phyloP scores from a whole-genome alignment of 148 eudicot species.

The Rhododendron griersonianum region DNA sequence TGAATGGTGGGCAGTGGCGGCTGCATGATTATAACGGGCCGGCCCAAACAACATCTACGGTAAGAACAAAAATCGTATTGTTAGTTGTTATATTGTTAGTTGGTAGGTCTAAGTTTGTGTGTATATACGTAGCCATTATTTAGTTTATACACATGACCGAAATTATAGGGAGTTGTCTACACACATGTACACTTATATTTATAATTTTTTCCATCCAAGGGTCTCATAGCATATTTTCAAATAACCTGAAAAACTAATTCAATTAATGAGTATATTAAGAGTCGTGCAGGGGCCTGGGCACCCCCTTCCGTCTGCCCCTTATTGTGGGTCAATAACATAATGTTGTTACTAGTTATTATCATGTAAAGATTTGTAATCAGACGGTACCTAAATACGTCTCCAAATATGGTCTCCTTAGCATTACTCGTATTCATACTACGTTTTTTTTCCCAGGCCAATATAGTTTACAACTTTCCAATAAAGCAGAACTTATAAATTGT shows the following conservation, averaged over 20 bases:
- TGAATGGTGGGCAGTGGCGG: neutral
- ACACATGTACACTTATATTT: neutral
- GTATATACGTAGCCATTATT: neutral
- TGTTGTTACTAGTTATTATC: neutral
- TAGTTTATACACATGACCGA: neutral
- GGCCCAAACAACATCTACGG: neutral
- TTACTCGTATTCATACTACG: neutral
- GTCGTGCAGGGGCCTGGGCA: neutral
- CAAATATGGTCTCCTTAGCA: neutral
- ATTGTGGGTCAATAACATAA: neutral
- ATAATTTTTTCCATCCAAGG: neutral
- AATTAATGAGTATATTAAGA: neutral
- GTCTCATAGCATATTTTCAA: neutral
- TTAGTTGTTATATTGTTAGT: too few relatives aligned
- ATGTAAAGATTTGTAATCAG: neutral
- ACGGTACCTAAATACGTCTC: neutral
- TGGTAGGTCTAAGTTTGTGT: neutral
- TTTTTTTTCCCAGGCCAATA: neutral
- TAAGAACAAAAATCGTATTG: neutral
- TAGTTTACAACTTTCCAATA: neutral
- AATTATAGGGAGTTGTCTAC: neutral
- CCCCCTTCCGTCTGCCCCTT: neutral
- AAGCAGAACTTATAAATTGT: neutral
- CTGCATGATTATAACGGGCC: neutral
- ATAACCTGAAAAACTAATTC: too few relatives aligned